Conservation (phyloP, 164 flowering plant genomes). For the Pachysandra terminalis region DNA sequence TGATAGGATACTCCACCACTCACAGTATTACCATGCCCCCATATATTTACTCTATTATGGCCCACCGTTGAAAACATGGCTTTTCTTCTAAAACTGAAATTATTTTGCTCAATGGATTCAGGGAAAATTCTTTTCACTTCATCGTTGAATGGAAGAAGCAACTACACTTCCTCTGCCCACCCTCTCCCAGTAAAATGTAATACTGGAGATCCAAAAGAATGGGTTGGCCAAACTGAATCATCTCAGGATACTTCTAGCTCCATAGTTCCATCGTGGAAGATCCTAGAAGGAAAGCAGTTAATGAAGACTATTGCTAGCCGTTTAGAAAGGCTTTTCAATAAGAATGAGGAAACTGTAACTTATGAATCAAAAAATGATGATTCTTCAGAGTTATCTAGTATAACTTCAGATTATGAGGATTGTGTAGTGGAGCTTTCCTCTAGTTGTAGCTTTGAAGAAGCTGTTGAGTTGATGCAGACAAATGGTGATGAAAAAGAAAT, state of each 20-base stretch:
- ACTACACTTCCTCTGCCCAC: constrained; percentile 13
- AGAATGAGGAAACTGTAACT: constrained; percentile 35
- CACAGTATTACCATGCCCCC: too few relatives aligned
- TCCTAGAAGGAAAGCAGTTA: constrained; percentile 46
- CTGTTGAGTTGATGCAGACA: constrained; percentile 42
- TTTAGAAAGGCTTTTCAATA: constrained; percentile 54
- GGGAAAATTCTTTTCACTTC: constrained; percentile 68
- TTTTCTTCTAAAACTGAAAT: background rate
- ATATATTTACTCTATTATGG: too few relatives aligned
- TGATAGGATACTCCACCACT: too few relatives aligned
- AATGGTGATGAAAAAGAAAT: constrained; percentile 35
- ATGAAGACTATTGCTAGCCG: constrained; percentile 44
- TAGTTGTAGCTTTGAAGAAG: constrained; percentile 49
- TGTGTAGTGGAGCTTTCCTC: constrained; percentile 28
- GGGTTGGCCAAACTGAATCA: constrained; percentile 14
- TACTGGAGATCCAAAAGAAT: constrained; percentile 21
- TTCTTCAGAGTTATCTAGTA: constrained; percentile 41
- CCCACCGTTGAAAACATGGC: background rate
- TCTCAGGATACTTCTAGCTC: constrained; percentile 21
- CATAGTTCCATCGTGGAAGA: constrained; percentile 23
- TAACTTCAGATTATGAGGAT: constrained; percentile 49
- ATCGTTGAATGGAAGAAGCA: constrained; percentile 50
- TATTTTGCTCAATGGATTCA: constrained; percentile 23
- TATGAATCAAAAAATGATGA: constrained; percentile 27
- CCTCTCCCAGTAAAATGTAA: constrained; percentile 8